phyloP scores from a whole-genome alignment of 2,329 filamentous ascomycete genomes.

The Diaporthe sp. region DNA sequence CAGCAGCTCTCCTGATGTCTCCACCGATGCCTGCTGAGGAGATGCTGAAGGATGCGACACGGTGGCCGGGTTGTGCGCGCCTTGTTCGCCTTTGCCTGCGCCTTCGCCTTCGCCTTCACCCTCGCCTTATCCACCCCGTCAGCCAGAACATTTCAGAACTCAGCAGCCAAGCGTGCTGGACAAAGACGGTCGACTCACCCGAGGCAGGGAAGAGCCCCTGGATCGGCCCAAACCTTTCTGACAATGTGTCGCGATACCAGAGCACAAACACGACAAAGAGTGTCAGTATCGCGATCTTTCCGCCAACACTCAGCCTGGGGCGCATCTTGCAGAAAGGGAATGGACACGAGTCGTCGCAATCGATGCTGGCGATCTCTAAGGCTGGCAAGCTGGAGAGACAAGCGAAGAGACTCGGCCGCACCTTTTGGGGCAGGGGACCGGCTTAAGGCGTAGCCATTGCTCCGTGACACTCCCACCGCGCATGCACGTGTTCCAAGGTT shows the following conservation, averaged over 20 bases:
- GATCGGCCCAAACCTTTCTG: neutral
- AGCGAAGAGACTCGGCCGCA: neutral
- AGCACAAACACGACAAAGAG: constrained; percentile 3
- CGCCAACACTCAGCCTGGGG: neutral
- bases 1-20: neutral
- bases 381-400: neutral
- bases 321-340: constrained; percentile 4
- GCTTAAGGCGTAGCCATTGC: neutral
- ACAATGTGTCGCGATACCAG: constrained; percentile 8
- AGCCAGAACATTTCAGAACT: neutral
- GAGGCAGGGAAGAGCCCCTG: neutral
- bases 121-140: neutral
- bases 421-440: neutral
- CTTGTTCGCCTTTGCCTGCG: too few species aligned
- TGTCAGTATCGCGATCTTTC: constrained; percentile 1
- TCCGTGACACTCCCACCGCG: neutral
- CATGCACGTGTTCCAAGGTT: neutral
- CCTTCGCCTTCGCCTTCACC: too few species aligned
- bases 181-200: neutral
- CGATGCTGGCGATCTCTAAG: neutral
- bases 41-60: neutral
- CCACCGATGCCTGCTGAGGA: neutral
- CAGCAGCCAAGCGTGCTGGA: neutral
- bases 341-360: neutral
- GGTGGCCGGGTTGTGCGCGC: neutral